phyloP scores from a whole-genome alignment of 495 filamentous ascomycete genomes.

The Trichodelitschia bisporula region DNA sequence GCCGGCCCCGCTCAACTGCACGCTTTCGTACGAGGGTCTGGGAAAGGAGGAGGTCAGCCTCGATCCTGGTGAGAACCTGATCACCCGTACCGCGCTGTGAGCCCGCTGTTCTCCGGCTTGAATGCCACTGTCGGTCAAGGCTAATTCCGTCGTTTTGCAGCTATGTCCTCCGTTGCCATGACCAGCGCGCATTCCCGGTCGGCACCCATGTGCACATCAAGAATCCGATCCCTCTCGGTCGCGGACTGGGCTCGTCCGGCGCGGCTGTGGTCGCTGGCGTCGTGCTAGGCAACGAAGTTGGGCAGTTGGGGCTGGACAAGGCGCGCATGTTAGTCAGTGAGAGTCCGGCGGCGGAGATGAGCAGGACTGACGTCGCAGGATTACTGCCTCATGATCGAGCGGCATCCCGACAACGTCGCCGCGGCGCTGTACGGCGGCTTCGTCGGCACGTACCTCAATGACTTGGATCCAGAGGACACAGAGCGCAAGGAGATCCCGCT shows the following conservation, averaged over 20 bases:
- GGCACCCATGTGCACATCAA: slow-evolving; percentile 80
- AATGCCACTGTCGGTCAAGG: no score
- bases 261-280: slow-evolving; percentile 90
- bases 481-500: slow-evolving; percentile 81
- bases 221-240: slow-evolving; percentile 77
- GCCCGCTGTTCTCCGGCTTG: no score
- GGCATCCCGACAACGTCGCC: slow-evolving; percentile 92
- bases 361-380: no score
- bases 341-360: no score
- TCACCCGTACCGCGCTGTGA: slow-evolving; percentile 72
- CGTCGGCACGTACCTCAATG: slow-evolving; percentile 82
- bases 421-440: slow-evolving; percentile 93
- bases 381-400: slow-evolving; percentile 87
- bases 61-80: slow-evolving; percentile 58
- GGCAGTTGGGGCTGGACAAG: slow-evolving; percentile 50
- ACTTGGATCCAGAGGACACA: slow-evolving; percentile 62
- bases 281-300: slow-evolving; percentile 71
- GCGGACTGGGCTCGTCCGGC: slow-evolving; percentile 77
- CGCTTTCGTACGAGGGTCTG: slow-evolving; percentile 68
- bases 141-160: no score
- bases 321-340: slow-evolving; percentile 65
- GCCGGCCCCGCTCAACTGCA: slow-evolving; percentile 51
- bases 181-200: slow-evolving; percentile 50
- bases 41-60: slow-evolving; percentile 55
- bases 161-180: slow-evolving; percentile 86